Percentiles rank a stretch among this genome's conserved stretches.
These are phyloP conservation scores for Podaxis sp. DNA, from an alignment of 768 basidiomycete genomes.

Conservation along the genomic window DNA sequence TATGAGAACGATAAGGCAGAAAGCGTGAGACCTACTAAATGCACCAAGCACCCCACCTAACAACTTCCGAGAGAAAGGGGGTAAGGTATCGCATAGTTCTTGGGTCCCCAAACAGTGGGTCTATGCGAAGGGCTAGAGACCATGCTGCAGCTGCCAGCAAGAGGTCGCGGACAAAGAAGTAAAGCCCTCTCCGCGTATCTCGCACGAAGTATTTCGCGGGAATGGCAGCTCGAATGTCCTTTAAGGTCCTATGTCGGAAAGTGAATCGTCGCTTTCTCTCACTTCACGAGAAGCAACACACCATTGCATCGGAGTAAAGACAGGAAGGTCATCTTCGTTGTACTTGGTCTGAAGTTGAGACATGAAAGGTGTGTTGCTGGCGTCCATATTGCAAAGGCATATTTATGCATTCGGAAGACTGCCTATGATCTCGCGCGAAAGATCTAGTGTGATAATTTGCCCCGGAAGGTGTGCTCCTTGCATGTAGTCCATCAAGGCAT, in stretches of 20 bases:
- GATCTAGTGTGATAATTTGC: conserved; percentile 5
- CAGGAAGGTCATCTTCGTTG: conserved; percentile 40
- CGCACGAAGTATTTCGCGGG: conserved; percentile 45
- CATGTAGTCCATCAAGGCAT: conserved; percentile 3
- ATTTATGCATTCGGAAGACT: conserved; percentile 14
- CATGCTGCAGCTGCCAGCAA: conserved; percentile 41
- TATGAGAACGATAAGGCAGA: neutral
- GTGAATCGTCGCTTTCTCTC: neutral
- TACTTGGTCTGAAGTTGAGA: conserved; percentile 25
- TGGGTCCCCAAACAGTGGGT: conserved; percentile 37
- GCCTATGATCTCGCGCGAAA: conserved; percentile 2
- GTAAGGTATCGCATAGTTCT: conserved; percentile 26
- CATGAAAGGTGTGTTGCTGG: conserved; percentile 8
- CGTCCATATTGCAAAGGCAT: conserved; percentile 1
- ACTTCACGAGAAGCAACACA: conserved; percentile 19
- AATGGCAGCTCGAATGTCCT: conserved; percentile 51
- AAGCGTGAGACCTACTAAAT: conserved; percentile 39
- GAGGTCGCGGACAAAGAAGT: conserved; percentile 47
- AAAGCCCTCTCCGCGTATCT: conserved; percentile 38
- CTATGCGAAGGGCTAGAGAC: conserved; percentile 43
- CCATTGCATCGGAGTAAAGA: conserved; percentile 49
- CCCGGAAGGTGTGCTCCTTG: neutral
- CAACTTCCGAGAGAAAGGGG: conserved; percentile 35
- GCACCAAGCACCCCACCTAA: conserved; percentile 45
- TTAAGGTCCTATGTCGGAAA: conserved; percentile 37